Percentiles rank a stretch among this genome's conserved stretches.
These are phyloP conservation scores for Phyllosticta citrichinensis DNA, from an alignment of 2,329 filamentous ascomycete genomes.

Conservation along the genomic window DNA sequence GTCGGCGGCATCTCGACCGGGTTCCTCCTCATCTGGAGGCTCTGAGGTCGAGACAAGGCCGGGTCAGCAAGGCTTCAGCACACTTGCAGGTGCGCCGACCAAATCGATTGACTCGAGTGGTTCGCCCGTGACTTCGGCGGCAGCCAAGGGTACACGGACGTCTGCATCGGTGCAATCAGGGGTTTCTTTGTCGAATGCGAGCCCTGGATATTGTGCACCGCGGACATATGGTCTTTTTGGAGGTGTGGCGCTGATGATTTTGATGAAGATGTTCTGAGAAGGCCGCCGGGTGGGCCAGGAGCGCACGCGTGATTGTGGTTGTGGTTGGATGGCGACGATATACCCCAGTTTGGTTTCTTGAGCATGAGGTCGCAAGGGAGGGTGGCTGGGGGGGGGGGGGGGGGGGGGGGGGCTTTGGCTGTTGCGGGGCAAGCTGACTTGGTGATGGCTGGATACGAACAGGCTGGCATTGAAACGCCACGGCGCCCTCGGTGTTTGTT, in stretches of 20 bases:
- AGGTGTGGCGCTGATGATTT: background rate
- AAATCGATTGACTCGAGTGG: conserved; percentile 38
- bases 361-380: background rate
- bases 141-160: background rate
- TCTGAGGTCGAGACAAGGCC: conserved; percentile 34
- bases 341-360: background rate
- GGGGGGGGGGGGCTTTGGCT: background rate
- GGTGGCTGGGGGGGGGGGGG: background rate
- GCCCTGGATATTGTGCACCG: background rate
- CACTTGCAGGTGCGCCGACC: conserved; percentile 27
- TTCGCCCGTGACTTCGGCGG: conserved; percentile 29
- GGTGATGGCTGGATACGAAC: background rate
- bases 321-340: background rate
- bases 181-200: background rate
- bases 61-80: conserved; percentile 41
- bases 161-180: background rate
- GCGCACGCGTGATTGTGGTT: background rate
- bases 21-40: conserved; percentile 36
- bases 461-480: background rate
- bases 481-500: background rate
- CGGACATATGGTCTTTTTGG: background rate
- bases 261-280: background rate
- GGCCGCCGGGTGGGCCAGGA: background rate
- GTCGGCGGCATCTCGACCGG: conserved; percentile 35
- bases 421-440: background rate